Base-by-base conservation (phyloP, 192 early-diverging fungal genomes). In the Diversispora eburnea region DNA sequence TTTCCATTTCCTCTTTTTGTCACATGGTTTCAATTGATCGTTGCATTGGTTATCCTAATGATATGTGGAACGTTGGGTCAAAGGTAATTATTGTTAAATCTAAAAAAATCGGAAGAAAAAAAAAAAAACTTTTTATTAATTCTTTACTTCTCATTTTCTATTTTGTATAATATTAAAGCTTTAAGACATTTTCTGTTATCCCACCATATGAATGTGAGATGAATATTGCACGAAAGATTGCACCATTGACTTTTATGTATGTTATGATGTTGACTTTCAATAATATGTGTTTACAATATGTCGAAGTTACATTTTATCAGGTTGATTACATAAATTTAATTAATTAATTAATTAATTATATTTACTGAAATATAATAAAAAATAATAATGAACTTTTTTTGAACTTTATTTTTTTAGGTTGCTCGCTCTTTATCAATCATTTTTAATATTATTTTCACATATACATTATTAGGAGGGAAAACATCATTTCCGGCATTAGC, bases 241-340 rank as follows among this genome's bases (percentile, higher is more conserved):
- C 81, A 3, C 86, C 88, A 5, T 78, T 89, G 47, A 89, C 87
- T 0, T 79, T 88, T 70, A 80, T 89, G 1, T 89, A 89, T 70
- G 88, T 89, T 33, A 79, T 86, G 62, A 89, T 89, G 88, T 58
- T 89, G 77, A 81, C 88, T 4, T 77, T 89, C 47, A 89, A 89
- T 75, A 89, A 89, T 67, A 70, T 89, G 33, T 89, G 88, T 68
- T 77, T 89, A 8, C 81, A 85, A 67, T 84, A 84, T 60, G 88
- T 89, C 22, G 87, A 89, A 73, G 88, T 89, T 15, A 88, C 88
- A 8, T 89, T 88, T 76, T 89, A 89, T 73, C 88, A 89, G 79
- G 82, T 80, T 73, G 54, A 62, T 60, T 20, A 17, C 60, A 10
- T 59, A 2, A 8, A 25, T 25, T 59, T 59, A 39, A 59, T 20